Conservation (phyloP, 1,284 basidiomycete genomes). For the Microstroma glucosiphilum region DNA sequence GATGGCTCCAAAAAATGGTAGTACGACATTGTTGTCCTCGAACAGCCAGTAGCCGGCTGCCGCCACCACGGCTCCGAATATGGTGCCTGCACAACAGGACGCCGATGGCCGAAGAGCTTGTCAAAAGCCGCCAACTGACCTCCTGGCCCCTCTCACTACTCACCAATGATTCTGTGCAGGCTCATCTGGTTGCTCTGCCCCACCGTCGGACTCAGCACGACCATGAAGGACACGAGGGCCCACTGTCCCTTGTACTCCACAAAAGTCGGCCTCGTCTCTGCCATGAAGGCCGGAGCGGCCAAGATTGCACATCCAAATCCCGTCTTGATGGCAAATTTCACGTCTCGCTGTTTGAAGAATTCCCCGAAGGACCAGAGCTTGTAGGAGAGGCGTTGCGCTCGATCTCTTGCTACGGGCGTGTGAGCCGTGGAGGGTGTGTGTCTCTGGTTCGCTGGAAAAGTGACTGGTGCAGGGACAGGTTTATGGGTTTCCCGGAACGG, state of each 20-base stretch:
- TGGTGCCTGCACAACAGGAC: slow-evolving; percentile 28
- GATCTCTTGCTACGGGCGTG: slow-evolving; percentile 58
- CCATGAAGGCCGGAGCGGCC: slow-evolving; percentile 78
- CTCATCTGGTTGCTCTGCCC: slow-evolving; percentile 47
- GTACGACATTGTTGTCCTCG: slow-evolving; percentile 66
- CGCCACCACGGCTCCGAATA: slow-evolving; percentile 69
- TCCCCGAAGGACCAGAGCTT: slow-evolving; percentile 71
- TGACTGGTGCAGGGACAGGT: background rate
- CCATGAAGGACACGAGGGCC: slow-evolving; percentile 77
- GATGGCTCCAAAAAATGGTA: slow-evolving; percentile 82
- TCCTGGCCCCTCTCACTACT: background rate
- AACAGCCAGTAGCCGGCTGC: slow-evolving; percentile 63
- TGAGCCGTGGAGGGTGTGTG: slow-evolving; percentile 78
- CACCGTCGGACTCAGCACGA: slow-evolving; percentile 50
- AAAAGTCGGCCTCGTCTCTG: slow-evolving; percentile 69
- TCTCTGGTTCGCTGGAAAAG: slow-evolving; percentile 71
- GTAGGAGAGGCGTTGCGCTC: slow-evolving; percentile 44
- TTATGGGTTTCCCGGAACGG: background rate
- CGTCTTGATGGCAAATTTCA: slow-evolving; percentile 81
- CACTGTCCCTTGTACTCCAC: slow-evolving; percentile 80
- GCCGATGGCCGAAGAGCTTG: background rate
- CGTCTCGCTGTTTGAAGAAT: slow-evolving; percentile 66
- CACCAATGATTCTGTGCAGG: slow-evolving; percentile 6
- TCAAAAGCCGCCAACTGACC: too few relatives aligned
- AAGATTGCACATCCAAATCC: slow-evolving; percentile 66